Evolutionary conservation across 371 early-diverging fungal species (phyloP), one percentile per base, ranked within the genome.

Genomic region (Mucor racemosus): DNA sequence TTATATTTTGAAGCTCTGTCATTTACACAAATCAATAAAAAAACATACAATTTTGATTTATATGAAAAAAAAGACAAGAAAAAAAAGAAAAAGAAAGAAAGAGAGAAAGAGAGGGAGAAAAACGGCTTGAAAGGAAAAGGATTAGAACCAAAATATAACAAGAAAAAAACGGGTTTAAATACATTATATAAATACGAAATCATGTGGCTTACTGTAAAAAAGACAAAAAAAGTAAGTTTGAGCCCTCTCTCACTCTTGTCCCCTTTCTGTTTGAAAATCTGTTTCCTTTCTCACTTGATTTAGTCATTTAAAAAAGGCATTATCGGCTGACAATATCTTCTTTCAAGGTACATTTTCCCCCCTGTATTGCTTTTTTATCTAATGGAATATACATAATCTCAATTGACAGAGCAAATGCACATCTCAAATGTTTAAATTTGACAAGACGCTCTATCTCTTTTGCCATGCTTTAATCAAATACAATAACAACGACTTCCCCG

Each of bases 181-280:
- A 66, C 44, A 59, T 65, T 54, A 50, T 50, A 50, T 50, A 50
- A 50, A 50, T 50, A 50, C 26, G 26, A 21, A 4, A 62, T 60
- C 61, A 60, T 66, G 60, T 54, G 50, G 31, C 41, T 15, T 19
- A 26, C 50, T 50, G 44, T 44, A 53, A 53, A 53, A 44, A 42
- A 19, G 41, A 61, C 31, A 46, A 60, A 40, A 60, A 50, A 44
- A 48, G 62, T 38, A 44, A 55, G 55, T 55, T 55, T 34, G 31
- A 55, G 35, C 33, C 55, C 55, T 34, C 34, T 55, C 35, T 34
- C 34, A 14, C 38, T 36, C 26, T 55, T 61, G 60, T 55, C 55
- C 67, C 67, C 61, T 54, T 67, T 56, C 55, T 61, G 67, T 67
- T 67, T 67, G 67, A 67, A 67, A 55, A 61, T 61, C 53, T 61